Conservation (phyloP, 441 rosid species). For the Euphorbia celastroides region DNA sequence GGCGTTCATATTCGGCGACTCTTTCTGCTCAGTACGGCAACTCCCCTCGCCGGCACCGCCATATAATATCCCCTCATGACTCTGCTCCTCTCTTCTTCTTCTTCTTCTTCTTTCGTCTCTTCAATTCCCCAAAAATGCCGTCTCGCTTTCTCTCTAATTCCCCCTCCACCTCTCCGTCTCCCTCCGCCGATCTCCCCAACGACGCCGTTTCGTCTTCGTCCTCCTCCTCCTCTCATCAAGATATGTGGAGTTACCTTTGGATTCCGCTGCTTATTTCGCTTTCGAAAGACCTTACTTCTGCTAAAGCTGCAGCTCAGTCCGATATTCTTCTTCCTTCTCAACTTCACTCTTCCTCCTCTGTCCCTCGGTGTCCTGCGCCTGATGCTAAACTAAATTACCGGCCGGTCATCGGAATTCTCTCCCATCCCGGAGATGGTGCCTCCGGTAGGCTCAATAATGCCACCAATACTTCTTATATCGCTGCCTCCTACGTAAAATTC, state of each 20-base stretch:
- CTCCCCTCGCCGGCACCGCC: conserved; percentile 2
- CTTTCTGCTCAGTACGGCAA: not conserved
- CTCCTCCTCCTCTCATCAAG: conserved; percentile 23
- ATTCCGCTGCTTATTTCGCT: conserved; percentile 40
- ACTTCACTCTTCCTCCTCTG: conserved; percentile 12
- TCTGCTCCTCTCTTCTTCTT: not conserved
- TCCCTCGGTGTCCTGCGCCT: conserved; percentile 35
- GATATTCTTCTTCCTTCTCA: conserved; percentile 41
- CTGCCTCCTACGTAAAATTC: conserved; percentile 87
- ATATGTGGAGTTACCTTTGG: conserved; percentile 58
- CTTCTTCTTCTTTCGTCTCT: not conserved
- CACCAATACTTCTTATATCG: conserved; percentile 52
- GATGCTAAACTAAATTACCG: conserved; percentile 54
- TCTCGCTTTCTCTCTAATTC: conserved; percentile 29
- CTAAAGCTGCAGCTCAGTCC: conserved; percentile 23
- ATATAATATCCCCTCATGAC: conserved; percentile 6
- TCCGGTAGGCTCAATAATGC: conserved; percentile 67
- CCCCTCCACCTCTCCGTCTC: conserved; percentile 17
- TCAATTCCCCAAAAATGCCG: conserved; percentile 31
- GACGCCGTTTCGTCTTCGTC: conserved; percentile 27
- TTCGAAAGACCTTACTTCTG: conserved; percentile 36
- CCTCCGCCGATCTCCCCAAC: conserved; percentile 25
- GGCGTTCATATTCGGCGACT: not conserved
- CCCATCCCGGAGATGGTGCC: conserved; percentile 89
- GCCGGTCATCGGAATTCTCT: conserved; percentile 76